Evolutionary conservation across 768 basidiomycete genomes (phyloP).

Genomic region (Coprinopsis cinerea): DNA sequence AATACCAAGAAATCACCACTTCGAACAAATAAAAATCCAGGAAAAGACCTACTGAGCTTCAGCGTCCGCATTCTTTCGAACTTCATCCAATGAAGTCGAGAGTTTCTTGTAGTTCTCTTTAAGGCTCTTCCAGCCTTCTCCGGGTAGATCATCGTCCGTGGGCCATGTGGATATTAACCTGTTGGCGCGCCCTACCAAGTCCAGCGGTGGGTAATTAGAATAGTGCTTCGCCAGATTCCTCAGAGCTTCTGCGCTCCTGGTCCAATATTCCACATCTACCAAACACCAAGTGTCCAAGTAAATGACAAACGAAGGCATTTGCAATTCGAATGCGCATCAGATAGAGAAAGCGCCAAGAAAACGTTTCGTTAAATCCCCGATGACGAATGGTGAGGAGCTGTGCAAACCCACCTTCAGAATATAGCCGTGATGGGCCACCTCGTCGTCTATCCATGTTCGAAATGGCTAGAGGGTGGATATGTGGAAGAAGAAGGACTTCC

Average conservation of each 20-base stretch:
- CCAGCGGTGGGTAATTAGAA: conserved; percentile 40
- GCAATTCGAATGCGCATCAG: background rate
- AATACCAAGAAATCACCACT: conserved; percentile 5
- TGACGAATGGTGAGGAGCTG: conserved; percentile 6
- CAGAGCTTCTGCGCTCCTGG: conserved; percentile 57
- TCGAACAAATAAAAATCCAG: conserved; percentile 4
- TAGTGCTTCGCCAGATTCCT: conserved; percentile 49
- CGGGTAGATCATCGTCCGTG: conserved; percentile 58
- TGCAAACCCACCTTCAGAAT: conserved; percentile 65
- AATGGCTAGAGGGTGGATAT: background rate
- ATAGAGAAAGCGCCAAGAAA: background rate
- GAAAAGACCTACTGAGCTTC: conserved; percentile 55
- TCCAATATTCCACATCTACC: conserved; percentile 81
- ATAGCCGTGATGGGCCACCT: conserved; percentile 53
- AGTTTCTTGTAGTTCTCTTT: conserved; percentile 62
- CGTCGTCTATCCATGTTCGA: conserved; percentile 69
- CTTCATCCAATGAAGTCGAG: conserved; percentile 52
- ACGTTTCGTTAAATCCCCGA: conserved; percentile 9
- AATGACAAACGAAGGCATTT: conserved; percentile 1
- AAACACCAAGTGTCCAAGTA: too few relatives aligned
- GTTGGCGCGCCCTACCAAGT: conserved; percentile 69
- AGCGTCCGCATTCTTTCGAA: conserved; percentile 49
- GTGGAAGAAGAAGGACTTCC: background rate
- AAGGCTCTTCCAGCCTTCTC: conserved; percentile 61
- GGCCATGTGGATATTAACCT: conserved; percentile 69